These are phyloP conservation scores for Acer negundo DNA, from an alignment of 345 rosid genomes.

Conservation along the genomic window DNA sequence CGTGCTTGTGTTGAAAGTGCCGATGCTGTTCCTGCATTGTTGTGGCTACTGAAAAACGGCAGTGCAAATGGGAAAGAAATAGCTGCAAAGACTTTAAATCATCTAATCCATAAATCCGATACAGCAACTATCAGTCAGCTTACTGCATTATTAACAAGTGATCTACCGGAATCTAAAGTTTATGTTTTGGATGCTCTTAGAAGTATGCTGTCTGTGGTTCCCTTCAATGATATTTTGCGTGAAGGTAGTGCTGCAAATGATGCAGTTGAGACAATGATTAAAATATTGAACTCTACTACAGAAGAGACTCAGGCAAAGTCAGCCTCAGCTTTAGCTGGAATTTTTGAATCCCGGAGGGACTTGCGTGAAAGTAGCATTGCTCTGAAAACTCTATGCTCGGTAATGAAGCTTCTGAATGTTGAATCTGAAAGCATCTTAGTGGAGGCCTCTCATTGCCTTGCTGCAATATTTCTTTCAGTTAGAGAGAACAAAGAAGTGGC, in stretches of 20 bases:
- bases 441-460: conserved; percentile 79
- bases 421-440: conserved; percentile 80
- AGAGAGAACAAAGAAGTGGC: conserved; percentile 95
- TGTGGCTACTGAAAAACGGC: conserved; percentile 98
- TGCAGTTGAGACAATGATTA: conserved; percentile 96
- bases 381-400: conserved; percentile 69
- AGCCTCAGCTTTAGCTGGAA: conserved; percentile 91
- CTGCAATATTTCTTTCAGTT: conserved; percentile 87
- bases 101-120: conserved; percentile 94
- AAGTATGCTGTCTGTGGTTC: conserved; percentile 93
- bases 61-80: conserved; percentile 96
- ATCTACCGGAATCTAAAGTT: conserved; percentile 93
- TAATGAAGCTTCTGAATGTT: conserved; percentile 71
- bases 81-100: conserved; percentile 97
- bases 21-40: conserved; percentile 98
- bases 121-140: conserved; percentile 98
- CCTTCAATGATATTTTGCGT: conserved; percentile 71
- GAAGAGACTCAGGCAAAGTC: conserved; percentile 98
- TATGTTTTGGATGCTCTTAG: conserved; percentile 92
- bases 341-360: conserved; percentile 80
- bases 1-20: conserved; percentile 99
- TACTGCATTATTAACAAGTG: conserved; percentile 91
- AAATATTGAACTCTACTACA: conserved; percentile 75
- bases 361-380: conserved; percentile 90
- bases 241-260: conserved; percentile 99